Base-by-base conservation (phyloP, 495 filamentous ascomycete genomes). In the Oleoguttula mirabilis region DNA sequence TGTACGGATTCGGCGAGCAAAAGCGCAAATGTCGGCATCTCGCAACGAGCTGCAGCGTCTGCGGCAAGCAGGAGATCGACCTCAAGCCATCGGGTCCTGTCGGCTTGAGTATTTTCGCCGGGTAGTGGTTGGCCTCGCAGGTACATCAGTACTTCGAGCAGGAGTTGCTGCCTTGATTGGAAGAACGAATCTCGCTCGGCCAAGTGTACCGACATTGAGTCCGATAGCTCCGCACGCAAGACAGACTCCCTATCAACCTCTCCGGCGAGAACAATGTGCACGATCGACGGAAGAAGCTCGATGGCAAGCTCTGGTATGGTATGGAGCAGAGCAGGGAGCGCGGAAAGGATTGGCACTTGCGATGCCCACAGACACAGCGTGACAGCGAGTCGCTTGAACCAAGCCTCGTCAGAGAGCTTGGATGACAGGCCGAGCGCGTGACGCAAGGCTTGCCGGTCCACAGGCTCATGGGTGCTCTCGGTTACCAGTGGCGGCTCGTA, bases 91-190 rank as follows among this genome's bases (percentile, higher is more conserved):
- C 72, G 69, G 28, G 78, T 66, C 28, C 92, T 77, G 49, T 94
- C 81, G 30, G 75, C 77, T 40, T 79, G 79, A 0, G 84, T 90
- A 2, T 61, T 58, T 58, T 98, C 92, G 4, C 73, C 63, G 2
- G 77, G 77, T n/a, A 75, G 53, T n/a, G 68, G 71, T 56, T 90
- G 88, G 6, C 81, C 84, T 17, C 86, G 76, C 28, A 98, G 69
- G 54, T 94, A 96, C n/a, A 96, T 65, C 38, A 96, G 71, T 10
- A 79, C 77, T 40, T 79, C 80, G 25, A 95, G 69, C 1, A 95
- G 68, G 42, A 86, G 63, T 16, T 65, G 46, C 39, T 62, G 48
- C 12, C 45, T 39, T 14, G 25, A 21, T 7, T n/a, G 30, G 1
- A 33, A 8, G 6, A 22, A 41, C 1, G 21, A 25, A 10, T 37